Base-by-base conservation (phyloP, 352 stramenopile genomes). In the Phytophthora agathidicida region DNA sequence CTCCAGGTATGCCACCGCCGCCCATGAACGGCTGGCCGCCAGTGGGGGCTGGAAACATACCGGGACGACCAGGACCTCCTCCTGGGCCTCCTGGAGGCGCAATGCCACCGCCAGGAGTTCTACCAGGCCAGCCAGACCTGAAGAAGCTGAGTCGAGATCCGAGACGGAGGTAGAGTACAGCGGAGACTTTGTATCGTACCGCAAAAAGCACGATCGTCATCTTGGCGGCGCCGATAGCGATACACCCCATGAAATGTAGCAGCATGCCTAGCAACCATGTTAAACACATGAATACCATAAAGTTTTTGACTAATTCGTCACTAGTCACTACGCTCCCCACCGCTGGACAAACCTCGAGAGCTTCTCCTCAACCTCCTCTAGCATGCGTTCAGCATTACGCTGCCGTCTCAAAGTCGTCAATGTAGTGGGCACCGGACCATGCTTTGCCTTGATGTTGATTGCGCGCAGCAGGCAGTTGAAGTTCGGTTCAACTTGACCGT, bases 211-310 rank as follows among this genome's bases (percentile, higher is more conserved):
- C 20, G 28, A 9, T 47, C 19, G 54, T 51, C 30, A 20, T 33
- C 10, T 16, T 28, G 51, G n/a, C n/a, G n/a, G n/a, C n/a, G n/a
- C n/a, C n/a, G n/a, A n/a, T n/a, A n/a, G n/a, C n/a, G n/a, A n/a
- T n/a, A n/a, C 5, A 75, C 62, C 19, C 71, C 73, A 26, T 69
- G 47, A 36, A 86, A 88, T 17, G 35, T 28, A 17, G 63, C 24
- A 9, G 59, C 68, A 57, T 88, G 60, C 35, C 73, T 83, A 28
- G 2, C 37, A 54, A 47, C n/a, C 19, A 23, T 16, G n/a, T 11
- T 24, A 11, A 49, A 54, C 30, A 32, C n/a, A 4, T 52, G 28
- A 30, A 30, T 41, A 30, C 30, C 13, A 33, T 11, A 19, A 10
- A 11, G 10, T 6, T 22, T 45, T 17, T 11, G 23, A 13, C 22